Percentiles rank a stretch among this genome's conserved stretches.
Conservation (phyloP, 208 protist genomes). For the Crithidia sp. region DNA sequence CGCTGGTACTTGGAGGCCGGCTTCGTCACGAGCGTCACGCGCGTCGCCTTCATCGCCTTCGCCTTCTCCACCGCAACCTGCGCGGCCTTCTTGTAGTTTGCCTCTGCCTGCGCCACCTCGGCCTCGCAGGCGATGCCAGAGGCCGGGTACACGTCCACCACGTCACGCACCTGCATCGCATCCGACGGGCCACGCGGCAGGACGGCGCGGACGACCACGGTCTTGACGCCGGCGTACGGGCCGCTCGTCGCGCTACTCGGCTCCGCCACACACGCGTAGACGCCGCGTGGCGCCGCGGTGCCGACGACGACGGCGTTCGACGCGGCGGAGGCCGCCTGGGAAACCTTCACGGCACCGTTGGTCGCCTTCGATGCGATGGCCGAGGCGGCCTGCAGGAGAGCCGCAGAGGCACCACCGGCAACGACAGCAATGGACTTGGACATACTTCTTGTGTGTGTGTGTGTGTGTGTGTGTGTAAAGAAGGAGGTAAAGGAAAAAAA, state of each 20-base stretch:
- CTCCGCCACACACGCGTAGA: conserved; percentile 65
- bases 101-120: conserved; percentile 54
- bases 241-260: conserved; percentile 31
- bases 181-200: conserved; percentile 57
- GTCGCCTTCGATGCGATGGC: conserved; percentile 66
- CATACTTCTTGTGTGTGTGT: conserved; percentile 37
- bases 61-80: conserved; percentile 72
- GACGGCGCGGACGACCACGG: conserved; percentile 73
- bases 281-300: conserved; percentile 51
- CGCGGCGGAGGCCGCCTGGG: conserved; percentile 46
- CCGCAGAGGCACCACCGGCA: conserved; percentile 59
- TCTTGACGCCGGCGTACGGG: conserved; percentile 63
- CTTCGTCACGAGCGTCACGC: conserved; percentile 81
- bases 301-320: conserved; percentile 71
- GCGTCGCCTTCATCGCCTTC: conserved; percentile 52
- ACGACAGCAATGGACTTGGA: conserved; percentile 73
- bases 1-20: conserved; percentile 71
- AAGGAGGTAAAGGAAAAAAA: background rate
- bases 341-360: conserved; percentile 52
- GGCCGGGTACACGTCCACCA: conserved; percentile 72
- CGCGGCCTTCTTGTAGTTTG: conserved; percentile 62
- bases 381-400: conserved; percentile 67
- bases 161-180: conserved; percentile 73
- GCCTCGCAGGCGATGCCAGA: conserved; percentile 64
- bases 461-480: conserved; percentile 9